Base-by-base conservation (phyloP, 768 basidiomycete species). In the Mycena polygramma region DNA sequence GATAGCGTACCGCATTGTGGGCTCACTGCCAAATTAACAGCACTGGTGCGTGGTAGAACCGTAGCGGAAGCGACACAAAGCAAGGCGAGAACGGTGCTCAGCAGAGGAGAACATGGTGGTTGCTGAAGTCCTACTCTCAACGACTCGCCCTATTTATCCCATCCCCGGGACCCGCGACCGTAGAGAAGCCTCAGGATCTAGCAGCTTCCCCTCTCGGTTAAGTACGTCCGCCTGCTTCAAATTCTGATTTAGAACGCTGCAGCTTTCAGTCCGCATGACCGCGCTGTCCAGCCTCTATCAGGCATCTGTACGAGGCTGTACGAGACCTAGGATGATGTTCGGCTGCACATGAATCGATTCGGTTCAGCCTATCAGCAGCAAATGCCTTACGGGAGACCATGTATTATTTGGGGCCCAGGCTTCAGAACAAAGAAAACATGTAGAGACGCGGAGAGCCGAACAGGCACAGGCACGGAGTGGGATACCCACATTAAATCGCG, bases 1-100 rank as follows among this genome's bases (percentile, higher is more conserved):
- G 86, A 73, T 1, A 70, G 52, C n/a, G 73, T 76, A 26, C 86
- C 87, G 35, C 88, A 89, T 8, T 76, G 78, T 3, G 87, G 88
- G 30, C 78, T 78, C 5, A 89, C 82, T 20, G 85, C 87, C 48
- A 89, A 81, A 22, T 74, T 74, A 15, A 82, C 77, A 58, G 48
- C 48, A 43, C 52, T 55, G 58, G 70, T 54, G 65, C 73, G 57
- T 66, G 73, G 74, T 35, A 76, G 75, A 20, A 74, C 73, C 11
- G 67, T 63, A 30, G 77, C 77, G 30, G 70, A 77, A 49, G 72
- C 63, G 49, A 70, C 52, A 37, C 73, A 77, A 59, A 77, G 65
- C 14, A 71, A 68, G 45, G 74, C 66, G 63, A 78, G 69, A 26
- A 76, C n/a, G 22, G 73, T 30, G 45, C 70, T 63, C 57, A 66